Evolutionary conservation across 176 grass and related monocot genomes (phyloP).

Genomic region (Puya raimondii): DNA sequence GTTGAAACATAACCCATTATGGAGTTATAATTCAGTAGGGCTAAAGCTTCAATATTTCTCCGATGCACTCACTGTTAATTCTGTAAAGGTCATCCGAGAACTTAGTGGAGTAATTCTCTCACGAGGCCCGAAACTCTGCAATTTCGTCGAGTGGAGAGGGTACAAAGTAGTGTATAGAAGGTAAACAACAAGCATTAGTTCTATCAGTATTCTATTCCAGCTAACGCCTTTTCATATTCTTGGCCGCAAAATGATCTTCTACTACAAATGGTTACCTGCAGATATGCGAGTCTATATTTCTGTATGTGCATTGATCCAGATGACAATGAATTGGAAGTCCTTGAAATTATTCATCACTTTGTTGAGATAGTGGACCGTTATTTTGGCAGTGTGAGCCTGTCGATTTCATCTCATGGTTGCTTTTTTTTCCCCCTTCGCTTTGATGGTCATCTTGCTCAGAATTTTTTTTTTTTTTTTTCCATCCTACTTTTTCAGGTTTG

Average conservation of each 20-base stretch:
- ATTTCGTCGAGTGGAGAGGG: conserved; percentile 97
- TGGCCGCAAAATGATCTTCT: not conserved
- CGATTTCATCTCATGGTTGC: not conserved
- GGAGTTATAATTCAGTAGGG: not conserved
- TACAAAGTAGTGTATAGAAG: conserved; percentile 95
- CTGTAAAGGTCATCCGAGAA: conserved; percentile 74
- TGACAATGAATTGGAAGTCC: conserved; percentile 92
- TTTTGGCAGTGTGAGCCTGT: conserved; percentile 81
- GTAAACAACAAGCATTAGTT: conserved; percentile 29
- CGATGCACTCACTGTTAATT: conserved; percentile 7
- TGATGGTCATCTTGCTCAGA: conserved; percentile 9
- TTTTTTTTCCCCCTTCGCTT: conserved; percentile 5
- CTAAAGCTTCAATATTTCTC: not conserved
- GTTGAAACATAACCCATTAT: not conserved
- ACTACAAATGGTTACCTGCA: conserved; percentile 12
- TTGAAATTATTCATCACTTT: conserved; percentile 97
- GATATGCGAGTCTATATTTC: conserved; percentile 99
- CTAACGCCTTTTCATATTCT: not conserved
- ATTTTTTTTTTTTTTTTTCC: conserved; percentile 4
- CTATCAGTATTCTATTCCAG: conserved; percentile 2
- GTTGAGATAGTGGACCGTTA: conserved; percentile 95
- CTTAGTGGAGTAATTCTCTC: conserved; percentile 85
- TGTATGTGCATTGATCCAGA: conserved; percentile 97
- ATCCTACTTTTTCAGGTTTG: conserved; percentile 54
- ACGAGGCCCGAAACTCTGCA: conserved; percentile 86